Percentiles rank a stretch among this genome's conserved stretches.
Conservation (phyloP, 805 yeast species). For the Isabelozyma pseudorhagii region DNA sequence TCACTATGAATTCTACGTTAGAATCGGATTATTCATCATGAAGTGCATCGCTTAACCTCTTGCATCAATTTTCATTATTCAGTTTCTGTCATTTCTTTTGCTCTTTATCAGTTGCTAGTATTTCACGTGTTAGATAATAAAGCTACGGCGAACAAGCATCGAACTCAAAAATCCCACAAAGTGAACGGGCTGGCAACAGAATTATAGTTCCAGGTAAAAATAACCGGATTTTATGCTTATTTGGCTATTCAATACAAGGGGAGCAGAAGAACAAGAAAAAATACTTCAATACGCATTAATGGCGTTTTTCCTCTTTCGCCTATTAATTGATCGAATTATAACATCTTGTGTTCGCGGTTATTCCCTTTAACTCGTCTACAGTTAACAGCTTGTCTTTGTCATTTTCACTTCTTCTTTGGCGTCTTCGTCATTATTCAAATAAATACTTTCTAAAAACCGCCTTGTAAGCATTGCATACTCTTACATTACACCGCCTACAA, state of each 20-base stretch:
- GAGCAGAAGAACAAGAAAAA: background rate
- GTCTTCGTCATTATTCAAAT: background rate
- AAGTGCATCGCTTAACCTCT: background rate
- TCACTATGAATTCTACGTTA: no score
- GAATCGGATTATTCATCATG: background rate
- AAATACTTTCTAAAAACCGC: no score
- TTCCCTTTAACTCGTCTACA: background rate
- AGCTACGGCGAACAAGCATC: background rate
- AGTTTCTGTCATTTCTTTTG: background rate
- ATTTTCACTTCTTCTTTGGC: background rate
- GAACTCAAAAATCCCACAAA: background rate
- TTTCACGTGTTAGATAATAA: background rate
- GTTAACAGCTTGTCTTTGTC: background rate
- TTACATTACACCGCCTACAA: no score
- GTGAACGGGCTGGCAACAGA: background rate
- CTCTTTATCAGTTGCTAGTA: background rate
- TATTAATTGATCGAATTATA: background rate
- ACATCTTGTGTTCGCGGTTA: background rate
- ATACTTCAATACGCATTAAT: no score
- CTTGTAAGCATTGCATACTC: no score
- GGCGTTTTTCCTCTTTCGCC: background rate
- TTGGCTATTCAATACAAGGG: background rate
- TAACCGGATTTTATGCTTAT: background rate
- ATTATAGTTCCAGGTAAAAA: background rate
- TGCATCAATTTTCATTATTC: background rate